Percentiles rank a stretch among this genome's conserved stretches.
Evolutionary conservation across 345 rosid genomes (phyloP).

Genomic region (Draba incana): DNA sequence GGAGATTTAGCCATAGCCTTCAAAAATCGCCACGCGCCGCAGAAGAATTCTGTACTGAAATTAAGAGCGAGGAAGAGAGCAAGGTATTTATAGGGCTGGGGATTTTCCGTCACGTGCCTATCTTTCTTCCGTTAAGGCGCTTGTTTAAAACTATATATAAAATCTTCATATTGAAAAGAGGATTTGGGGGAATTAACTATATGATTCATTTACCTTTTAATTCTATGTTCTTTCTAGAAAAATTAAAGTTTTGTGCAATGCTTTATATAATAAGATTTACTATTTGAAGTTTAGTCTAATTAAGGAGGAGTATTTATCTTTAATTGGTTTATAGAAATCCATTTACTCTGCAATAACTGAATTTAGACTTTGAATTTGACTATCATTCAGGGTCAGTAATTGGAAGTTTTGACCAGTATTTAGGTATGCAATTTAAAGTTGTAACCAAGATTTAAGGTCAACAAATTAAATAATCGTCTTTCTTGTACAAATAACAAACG

Average conservation of each 20-base stretch:
- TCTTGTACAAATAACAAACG: too few relatives aligned
- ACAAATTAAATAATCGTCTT: too few relatives aligned
- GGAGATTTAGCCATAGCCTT: conserved; percentile 68
- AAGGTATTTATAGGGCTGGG: conserved; percentile 19
- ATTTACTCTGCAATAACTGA: too few relatives aligned
- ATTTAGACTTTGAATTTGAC: too few relatives aligned
- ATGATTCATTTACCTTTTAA: neutral
- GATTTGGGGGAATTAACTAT: neutral
- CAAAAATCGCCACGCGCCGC: conserved; percentile 31
- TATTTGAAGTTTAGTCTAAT: too few relatives aligned
- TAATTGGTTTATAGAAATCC: too few relatives aligned
- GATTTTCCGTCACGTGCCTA: conserved; percentile 32
- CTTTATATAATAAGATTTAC: too few relatives aligned
- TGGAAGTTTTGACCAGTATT: too few relatives aligned
- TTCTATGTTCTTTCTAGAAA: too few relatives aligned
- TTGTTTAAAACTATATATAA: neutral
- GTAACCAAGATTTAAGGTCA: neutral
- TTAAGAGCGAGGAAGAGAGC: neutral
- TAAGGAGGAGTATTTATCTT: too few relatives aligned
- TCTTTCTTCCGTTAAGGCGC: conserved; percentile 10
- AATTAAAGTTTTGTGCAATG: too few relatives aligned
- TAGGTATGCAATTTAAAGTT: neutral
- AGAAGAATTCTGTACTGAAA: conserved; percentile 6
- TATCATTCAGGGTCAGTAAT: too few relatives aligned
- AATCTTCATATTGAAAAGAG: neutral